Evolutionary conservation across 192 early-diverging fungal genomes (phyloP).

Genomic region (Umbelopsis sp.): DNA sequence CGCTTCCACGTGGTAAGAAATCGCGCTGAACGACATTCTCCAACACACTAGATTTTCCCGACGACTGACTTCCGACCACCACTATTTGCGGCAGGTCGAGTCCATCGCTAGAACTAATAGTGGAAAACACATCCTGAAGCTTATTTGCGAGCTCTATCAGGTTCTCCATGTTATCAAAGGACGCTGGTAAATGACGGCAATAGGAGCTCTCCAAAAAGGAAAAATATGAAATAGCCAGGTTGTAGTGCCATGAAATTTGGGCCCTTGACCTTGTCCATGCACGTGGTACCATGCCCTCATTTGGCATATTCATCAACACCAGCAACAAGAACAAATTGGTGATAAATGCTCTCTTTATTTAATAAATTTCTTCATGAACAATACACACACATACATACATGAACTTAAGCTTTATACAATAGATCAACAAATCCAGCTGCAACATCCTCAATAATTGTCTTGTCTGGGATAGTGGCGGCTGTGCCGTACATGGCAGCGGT

Average conservation of each 20-base stretch:
- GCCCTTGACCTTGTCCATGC: no score
- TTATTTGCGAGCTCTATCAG: conserved; percentile 74
- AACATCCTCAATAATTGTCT: conserved; percentile 86
- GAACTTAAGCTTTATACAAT: conserved; percentile 65
- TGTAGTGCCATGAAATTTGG: no score
- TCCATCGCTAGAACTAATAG: conserved; percentile 63
- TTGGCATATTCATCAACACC: no score
- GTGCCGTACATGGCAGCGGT: conserved; percentile 93
- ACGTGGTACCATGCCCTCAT: no score
- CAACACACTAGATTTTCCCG: conserved; percentile 95
- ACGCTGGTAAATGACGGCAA: neutral
- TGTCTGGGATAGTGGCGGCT: conserved; percentile 85
- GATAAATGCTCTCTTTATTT: neutral
- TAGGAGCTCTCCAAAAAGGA: no score
- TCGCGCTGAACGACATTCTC: conserved; percentile 96
- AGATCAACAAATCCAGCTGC: conserved; percentile 86
- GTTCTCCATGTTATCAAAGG: conserved; percentile 59
- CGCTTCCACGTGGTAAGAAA: conserved; percentile 91
- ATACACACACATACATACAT: neutral
- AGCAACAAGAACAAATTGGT: neutral
- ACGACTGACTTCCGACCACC: conserved; percentile 80
- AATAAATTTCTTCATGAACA: neutral
- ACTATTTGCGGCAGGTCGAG: conserved; percentile 83
- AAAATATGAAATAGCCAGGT: no score
- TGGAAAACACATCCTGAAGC: conserved; percentile 79